Evolutionary conservation across 306 rosid species (phyloP).

Genomic region (Begonia masoniana): DNA sequence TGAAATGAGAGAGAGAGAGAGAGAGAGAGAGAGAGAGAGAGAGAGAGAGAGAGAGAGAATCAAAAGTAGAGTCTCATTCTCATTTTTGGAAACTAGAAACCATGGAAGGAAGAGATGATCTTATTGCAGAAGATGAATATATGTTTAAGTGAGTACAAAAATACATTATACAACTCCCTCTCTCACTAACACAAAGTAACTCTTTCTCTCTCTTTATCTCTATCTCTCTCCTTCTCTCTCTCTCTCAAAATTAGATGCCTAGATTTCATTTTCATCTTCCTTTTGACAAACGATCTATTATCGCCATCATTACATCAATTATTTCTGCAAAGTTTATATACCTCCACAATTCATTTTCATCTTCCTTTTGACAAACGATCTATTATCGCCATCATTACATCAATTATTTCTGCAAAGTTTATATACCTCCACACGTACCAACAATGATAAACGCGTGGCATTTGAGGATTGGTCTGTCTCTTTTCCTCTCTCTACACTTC

Average conservation of each 20-base stretch:
- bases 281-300: conserved; percentile 17
- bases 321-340: conserved; percentile 20
- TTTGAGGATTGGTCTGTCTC: conserved; percentile 13
- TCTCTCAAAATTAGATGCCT: conserved; percentile 9
- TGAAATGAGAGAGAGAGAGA: conserved; percentile 4
- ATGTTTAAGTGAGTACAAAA: too few relatives aligned
- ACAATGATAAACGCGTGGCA: conserved; percentile 18
- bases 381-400: conserved; percentile 15
- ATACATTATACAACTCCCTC: too few relatives aligned
- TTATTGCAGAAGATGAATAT: too few relatives aligned
- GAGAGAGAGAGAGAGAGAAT: too few relatives aligned
- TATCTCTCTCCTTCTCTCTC: conserved; percentile 2
- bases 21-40: too few relatives aligned
- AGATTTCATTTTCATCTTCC: conserved; percentile 5
- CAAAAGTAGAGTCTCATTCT: too few relatives aligned
- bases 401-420: conserved; percentile 35
- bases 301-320: conserved; percentile 28
- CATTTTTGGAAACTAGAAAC: background rate
- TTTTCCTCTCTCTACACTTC: conserved; percentile 8
- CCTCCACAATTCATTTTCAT: background rate
- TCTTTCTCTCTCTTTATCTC: conserved; percentile 4
- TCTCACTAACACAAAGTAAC: conserved; percentile 46
- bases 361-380: conserved; percentile 20
- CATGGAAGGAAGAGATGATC: too few relatives aligned
- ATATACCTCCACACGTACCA: background rate